Conservation (phyloP, 2,329 filamentous ascomycete genomes). For the Beauveria sp. region DNA sequence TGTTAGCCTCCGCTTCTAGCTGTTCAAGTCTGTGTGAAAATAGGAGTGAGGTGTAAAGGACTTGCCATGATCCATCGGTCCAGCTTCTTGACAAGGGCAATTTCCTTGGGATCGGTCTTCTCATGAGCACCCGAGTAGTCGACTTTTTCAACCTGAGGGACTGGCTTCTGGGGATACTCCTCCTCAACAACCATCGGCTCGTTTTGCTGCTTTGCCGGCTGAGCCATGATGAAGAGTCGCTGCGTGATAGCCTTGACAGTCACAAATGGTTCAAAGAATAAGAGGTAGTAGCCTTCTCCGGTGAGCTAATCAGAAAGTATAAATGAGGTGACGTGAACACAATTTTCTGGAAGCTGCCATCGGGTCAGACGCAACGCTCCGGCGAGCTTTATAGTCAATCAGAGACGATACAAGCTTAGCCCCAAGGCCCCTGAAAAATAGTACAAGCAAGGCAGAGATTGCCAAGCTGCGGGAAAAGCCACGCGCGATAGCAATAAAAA, state of each 20-base stretch:
- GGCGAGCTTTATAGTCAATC: not conserved
- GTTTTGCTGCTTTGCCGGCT: not conserved
- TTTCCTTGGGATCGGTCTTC: constrained; percentile 32
- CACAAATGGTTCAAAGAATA: not conserved
- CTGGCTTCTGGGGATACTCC: constrained; percentile 10
- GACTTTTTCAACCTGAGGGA: constrained; percentile 16
- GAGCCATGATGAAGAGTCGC: not conserved
- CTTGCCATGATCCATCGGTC: constrained; percentile 30
- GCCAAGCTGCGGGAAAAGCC: not conserved
- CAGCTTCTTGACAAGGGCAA: constrained; percentile 30
- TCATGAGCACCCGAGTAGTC: constrained; percentile 31
- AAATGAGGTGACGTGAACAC: not conserved
- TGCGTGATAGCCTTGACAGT: too few species aligned
- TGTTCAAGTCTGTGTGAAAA: not conserved
- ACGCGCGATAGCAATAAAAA: too few species aligned
- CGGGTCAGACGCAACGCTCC: not conserved
- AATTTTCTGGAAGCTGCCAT: too few species aligned
- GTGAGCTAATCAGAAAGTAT: not conserved
- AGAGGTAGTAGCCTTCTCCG: not conserved
- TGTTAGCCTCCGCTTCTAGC: not conserved
- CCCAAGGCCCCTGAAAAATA: too few species aligned
- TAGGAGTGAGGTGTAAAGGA: not conserved
- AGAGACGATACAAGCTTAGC: not conserved
- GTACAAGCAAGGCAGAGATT: not conserved
- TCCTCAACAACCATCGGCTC: not conserved